A percentile compares a stretch with the other conserved stretches of the same genome.
phyloP scores from a whole-genome alignment of 768 basidiomycete genomes.

The Cyathus striatus region DNA sequence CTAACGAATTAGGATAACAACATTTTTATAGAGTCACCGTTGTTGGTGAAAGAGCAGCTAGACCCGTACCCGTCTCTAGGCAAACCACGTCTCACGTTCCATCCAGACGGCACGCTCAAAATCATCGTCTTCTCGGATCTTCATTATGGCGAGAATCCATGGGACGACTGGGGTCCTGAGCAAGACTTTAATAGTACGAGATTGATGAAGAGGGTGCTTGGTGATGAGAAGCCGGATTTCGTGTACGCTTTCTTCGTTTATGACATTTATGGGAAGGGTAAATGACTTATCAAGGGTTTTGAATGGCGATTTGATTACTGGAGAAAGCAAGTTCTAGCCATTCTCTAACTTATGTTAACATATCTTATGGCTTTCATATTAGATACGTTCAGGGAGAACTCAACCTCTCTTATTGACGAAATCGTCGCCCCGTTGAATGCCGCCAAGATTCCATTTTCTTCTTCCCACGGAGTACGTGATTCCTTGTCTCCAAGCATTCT shows the following conservation, averaged over 20 bases:
- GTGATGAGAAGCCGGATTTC: conserved; percentile 61
- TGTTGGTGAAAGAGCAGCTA: background rate
- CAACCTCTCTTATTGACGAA: conserved; percentile 59
- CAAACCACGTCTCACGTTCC: conserved; percentile 48
- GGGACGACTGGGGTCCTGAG: conserved; percentile 60
- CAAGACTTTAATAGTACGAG: conserved; percentile 61
- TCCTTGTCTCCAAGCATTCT: background rate
- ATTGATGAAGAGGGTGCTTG: conserved; percentile 53
- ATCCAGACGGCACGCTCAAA: conserved; percentile 59
- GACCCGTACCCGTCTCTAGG: conserved; percentile 30
- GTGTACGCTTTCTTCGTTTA: conserved; percentile 37
- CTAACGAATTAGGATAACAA: background rate
- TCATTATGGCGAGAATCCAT: conserved; percentile 74
- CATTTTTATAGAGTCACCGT: background rate
- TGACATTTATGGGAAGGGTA: background rate
- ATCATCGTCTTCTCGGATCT: conserved; percentile 71
- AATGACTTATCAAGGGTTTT: conserved; percentile 39
- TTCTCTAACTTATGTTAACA: background rate
- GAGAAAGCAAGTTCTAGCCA: conserved; percentile 44
- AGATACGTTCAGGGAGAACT: conserved; percentile 67
- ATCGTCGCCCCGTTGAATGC: conserved; percentile 58
- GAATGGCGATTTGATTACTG: conserved; percentile 73
- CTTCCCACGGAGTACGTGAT: conserved; percentile 58
- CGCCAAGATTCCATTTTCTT: conserved; percentile 58
- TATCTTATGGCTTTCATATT: background rate